A percentile compares a stretch with the other conserved stretches of the same genome.
These are phyloP conservation scores for Kurtzmaniella quercitrusa DNA, from an alignment of 1,139 yeast genomes.

Conservation along the genomic window DNA sequence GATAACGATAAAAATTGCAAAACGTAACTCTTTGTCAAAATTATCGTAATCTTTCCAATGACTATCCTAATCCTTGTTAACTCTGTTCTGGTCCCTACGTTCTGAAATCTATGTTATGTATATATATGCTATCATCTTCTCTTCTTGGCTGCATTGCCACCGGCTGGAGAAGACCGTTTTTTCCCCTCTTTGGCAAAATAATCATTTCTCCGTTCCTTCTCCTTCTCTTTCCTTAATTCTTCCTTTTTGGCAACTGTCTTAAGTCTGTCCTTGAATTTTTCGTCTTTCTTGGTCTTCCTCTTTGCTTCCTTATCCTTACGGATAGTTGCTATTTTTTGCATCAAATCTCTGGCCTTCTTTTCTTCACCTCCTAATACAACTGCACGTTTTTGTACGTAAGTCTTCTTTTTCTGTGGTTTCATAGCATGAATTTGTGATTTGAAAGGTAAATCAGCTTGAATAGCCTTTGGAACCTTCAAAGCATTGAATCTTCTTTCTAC, in stretches of 20 bases:
- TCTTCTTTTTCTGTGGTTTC: conserved; percentile 82
- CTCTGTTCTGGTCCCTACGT: too few species aligned
- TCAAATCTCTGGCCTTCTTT: conserved; percentile 84
- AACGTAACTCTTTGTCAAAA: too few species aligned
- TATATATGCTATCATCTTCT: conserved; percentile 15
- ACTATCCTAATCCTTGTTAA: too few species aligned
- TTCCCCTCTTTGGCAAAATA: conserved; percentile 72
- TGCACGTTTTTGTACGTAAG: conserved; percentile 89
- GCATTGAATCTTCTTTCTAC: conserved; percentile 84
- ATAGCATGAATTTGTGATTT: conserved; percentile 83
- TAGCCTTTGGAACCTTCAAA: conserved; percentile 74
- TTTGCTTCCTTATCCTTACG: conserved; percentile 83
- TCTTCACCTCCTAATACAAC: conserved; percentile 91
- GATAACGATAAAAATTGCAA: too few species aligned
- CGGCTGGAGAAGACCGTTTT: conserved; percentile 51
- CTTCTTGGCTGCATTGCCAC: conserved; percentile 38
- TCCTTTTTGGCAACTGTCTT: conserved; percentile 73
- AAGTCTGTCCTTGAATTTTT: conserved; percentile 68
- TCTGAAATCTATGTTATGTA: not conserved
- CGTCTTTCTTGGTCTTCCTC: conserved; percentile 70
- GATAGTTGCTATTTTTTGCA: conserved; percentile 82
- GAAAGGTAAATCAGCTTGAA: conserved; percentile 80
- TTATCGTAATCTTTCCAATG: too few species aligned
- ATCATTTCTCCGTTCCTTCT: conserved; percentile 81
- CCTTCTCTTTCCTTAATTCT: conserved; percentile 68